Base-by-base conservation (phyloP, 2,329 filamentous ascomycete species). In the Escovopsis sp. region DNA sequence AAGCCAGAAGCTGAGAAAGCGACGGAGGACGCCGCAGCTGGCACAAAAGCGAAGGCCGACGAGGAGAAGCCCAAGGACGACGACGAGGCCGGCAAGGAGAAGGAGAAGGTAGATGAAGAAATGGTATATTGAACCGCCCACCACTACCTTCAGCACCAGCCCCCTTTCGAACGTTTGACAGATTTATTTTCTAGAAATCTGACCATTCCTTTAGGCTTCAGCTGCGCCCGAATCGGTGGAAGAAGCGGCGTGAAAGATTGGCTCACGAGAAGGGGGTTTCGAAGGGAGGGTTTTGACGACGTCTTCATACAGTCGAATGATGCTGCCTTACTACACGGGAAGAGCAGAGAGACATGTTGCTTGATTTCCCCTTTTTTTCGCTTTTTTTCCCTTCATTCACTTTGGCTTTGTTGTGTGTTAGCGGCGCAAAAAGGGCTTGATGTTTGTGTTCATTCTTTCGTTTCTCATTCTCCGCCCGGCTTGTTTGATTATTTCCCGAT, bases 1-100 rank as follows among this genome's bases (percentile, higher is more conserved):
- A 62, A 43, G 15, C 24, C 67, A 25, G 54, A 64, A 36, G 52
- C 54, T 3, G 63, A 65, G 45, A 56, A 57, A 34, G 59, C 63
- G 25, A 41, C 39, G 30, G 29, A 36, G 13, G 39, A 58, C 62
- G 43, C 63, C 39, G 52, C 57, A 38, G 60, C 66, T 40, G 43
- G 55, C 33, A 56, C 39, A 45, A 48, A 39, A 32, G 43, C 14
- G 12, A 40, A 56, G 29, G 39, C 51, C 11, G 55, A 60, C 43
- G 56, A 62, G 49, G 5, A 43, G 9, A 42, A 44, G 11, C 20
- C 41, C 35, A 49, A 49, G 43, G 44, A 43, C 7, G 47, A 50
- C 37, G 50, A 53, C n/a, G 40, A 52, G 46, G 48, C 43, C 35
- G 55, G 49, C 39, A 43, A 44, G 37, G 44, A 51, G 37, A 50